A percentile compares a stretch with the other conserved stretches of the same genome.
Evolutionary conservation across 495 filamentous ascomycete species (phyloP).

Genomic region (Rusavskia elegans): DNA sequence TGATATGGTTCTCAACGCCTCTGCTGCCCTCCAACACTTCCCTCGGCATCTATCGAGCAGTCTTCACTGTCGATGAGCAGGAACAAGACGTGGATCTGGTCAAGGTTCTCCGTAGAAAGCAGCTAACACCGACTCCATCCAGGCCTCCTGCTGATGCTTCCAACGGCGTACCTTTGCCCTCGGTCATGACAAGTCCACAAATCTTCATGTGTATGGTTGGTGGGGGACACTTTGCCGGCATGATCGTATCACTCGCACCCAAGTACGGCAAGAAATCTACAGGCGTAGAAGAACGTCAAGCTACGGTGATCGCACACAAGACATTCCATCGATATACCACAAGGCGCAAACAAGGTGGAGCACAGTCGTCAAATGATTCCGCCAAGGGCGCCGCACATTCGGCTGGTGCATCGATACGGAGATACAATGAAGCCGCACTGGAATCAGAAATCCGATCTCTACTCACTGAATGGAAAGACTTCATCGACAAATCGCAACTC

Average conservation of each 20-base stretch:
- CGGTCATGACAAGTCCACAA: conserved; percentile 49
- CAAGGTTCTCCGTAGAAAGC: conserved; percentile 54
- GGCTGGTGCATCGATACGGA: conserved; percentile 72
- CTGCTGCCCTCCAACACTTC: conserved; percentile 60
- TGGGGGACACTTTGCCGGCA: conserved; percentile 91
- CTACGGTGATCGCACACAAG: conserved; percentile 81
- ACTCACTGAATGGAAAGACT: conserved; percentile 61
- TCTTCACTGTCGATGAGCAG: conserved; percentile 62
- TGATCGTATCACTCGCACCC: conserved; percentile 79
- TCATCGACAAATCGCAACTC: conserved; percentile 70
- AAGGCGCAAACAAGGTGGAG: conserved; percentile 84
- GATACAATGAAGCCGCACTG: conserved; percentile 85
- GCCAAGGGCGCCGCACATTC: conserved; percentile 88
- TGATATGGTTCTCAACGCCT: conserved; percentile 75
- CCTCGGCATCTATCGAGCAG: conserved; percentile 68
- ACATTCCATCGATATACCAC: conserved; percentile 97
- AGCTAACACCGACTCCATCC: conserved; percentile 49
- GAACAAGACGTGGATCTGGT: conserved; percentile 43
- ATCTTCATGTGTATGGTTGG: conserved; percentile 97
- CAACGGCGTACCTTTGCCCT: conserved; percentile 31
- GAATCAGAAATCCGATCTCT: conserved; percentile 68
- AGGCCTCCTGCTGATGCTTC: conserved; percentile 29
- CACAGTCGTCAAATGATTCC: conserved; percentile 82
- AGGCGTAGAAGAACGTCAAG: conserved; percentile 61
- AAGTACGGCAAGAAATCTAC: conserved; percentile 53